Evolutionary conservation across 208 protist species (phyloP).

Genomic region (Trypanosomatidae sp.): DNA sequence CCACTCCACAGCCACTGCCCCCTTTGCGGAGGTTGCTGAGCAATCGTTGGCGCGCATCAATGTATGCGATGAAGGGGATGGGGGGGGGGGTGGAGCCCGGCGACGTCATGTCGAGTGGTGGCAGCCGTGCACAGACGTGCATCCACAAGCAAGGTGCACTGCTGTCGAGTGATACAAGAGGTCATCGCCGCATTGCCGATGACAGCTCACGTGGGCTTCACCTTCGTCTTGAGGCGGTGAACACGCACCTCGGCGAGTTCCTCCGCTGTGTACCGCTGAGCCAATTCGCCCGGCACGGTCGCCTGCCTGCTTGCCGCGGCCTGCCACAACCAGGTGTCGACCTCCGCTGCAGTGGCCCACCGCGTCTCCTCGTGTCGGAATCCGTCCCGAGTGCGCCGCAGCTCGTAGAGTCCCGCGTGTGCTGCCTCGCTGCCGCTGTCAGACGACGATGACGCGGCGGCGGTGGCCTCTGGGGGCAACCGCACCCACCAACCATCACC

Average conservation of each 20-base stretch:
- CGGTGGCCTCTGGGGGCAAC: conserved; percentile 23
- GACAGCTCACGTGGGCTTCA: conserved; percentile 13
- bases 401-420: conserved; percentile 41
- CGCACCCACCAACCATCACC: conserved; percentile 75
- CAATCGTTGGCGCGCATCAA: not conserved
- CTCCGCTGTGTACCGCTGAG: conserved; percentile 28
- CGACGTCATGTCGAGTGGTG: not conserved
- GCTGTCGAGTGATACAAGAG: not conserved
- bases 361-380: conserved; percentile 48
- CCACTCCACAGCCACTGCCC: not conserved
- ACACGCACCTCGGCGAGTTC: conserved; percentile 43
- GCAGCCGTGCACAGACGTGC: not conserved
- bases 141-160: not conserved
- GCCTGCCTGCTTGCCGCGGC: conserved; percentile 19
- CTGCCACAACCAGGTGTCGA: conserved; percentile 31
- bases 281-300: conserved; percentile 39
- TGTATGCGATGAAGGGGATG: not conserved
- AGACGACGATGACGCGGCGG: not conserved
- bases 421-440: not conserved
- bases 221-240: conserved; percentile 59
- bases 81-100: not conserved
- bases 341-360: conserved; percentile 23
- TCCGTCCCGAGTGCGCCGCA: conserved; percentile 54
- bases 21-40: not conserved
- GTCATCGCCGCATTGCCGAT: too few species aligned